Conservation (phyloP, 2,329 filamentous ascomycete species). For the Gnomoniopsis smithogilvyi region DNA sequence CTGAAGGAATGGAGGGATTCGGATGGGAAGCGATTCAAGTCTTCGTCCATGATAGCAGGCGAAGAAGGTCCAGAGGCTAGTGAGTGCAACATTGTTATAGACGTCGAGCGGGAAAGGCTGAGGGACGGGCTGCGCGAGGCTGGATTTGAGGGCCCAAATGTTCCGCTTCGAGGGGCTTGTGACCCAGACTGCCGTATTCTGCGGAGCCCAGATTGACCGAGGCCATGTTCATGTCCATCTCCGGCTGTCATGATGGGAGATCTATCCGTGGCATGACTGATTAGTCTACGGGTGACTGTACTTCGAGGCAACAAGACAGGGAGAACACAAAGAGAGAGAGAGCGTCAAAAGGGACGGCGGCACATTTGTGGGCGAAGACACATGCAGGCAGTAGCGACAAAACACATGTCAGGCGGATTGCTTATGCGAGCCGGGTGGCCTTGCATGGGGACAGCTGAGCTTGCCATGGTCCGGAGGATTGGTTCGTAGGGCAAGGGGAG, state of each 20-base stretch:
- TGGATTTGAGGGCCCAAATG: conserved; percentile 55
- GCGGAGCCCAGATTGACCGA: conserved; percentile 81
- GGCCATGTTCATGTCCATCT: conserved; percentile 66
- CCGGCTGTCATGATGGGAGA: conserved; percentile 69
- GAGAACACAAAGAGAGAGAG: conserved; percentile 8
- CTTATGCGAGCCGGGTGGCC: conserved; percentile 1
- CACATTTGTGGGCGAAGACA: conserved; percentile 1
- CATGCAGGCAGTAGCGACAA: neutral
- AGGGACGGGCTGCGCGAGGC: conserved; percentile 60
- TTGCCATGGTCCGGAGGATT: neutral
- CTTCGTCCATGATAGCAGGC: conserved; percentile 72
- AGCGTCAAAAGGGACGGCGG: neutral
- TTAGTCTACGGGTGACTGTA: conserved; percentile 18
- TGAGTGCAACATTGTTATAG: conserved; percentile 64
- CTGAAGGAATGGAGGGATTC: conserved; percentile 98
- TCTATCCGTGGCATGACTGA: conserved; percentile 41
- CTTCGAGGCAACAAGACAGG: conserved; percentile 18
- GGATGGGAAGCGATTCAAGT: conserved; percentile 86
- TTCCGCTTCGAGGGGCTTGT: conserved; percentile 62
- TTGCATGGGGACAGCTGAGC: conserved; percentile 1
- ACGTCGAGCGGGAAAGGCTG: conserved; percentile 62
- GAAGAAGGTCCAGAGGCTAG: conserved; percentile 64
- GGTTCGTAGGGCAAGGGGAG: no score
- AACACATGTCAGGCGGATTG: conserved; percentile 22
- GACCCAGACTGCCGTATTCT: conserved; percentile 78